Evolutionary conservation across 345 rosid genomes (phyloP), one percentile per base, ranked within the genome.

Genomic region (Aethionema arabicum): DNA sequence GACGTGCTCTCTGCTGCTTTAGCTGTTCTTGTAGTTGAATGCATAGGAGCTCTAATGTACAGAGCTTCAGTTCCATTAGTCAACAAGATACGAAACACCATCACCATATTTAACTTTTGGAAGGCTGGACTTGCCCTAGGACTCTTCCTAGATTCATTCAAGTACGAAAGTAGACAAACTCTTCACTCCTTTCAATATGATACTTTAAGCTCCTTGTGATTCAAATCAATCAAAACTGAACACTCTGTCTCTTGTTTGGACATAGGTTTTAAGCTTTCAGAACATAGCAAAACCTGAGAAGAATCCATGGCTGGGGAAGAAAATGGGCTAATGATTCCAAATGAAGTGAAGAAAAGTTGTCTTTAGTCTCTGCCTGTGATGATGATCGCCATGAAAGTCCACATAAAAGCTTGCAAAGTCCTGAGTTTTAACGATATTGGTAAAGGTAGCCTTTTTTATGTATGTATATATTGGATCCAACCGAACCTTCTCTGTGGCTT

Each of bases 101-200:
- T 88, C 73, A 72, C 83, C 47, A 73, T 88, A 80, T 83, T 91
- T 59, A 91, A 86, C 64, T 86, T 80, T 72, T 91, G 96, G 98
- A 91, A 91, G 76, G 79, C 88, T 0, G 98, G 98, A 27, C 90
- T 91, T 4, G 75, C 84, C 37, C 85, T 91, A 0, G 96, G 98
- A 56, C 86, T 91, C n/a, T 88, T 91, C 86, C 72, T 86, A 78
- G 95, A 91, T 81, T 91, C 98, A 32, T 88, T 91, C 54, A 88
- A 91, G 81, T 86, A 91, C 63, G 82, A 79, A 72, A 32, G 41
- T 67, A 38, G 75, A 74, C 35, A 52, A 70, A 52, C 15, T 74
- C 36, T 41, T 54, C 48, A 69, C 61, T 16, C 68, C 57, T 55
- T 15, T 62, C 16, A 58, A 59, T 29, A 54, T 59, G 15, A 68